Base-by-base conservation (phyloP, 371 early-diverging fungal species). In the Mucor racemosus region DNA sequence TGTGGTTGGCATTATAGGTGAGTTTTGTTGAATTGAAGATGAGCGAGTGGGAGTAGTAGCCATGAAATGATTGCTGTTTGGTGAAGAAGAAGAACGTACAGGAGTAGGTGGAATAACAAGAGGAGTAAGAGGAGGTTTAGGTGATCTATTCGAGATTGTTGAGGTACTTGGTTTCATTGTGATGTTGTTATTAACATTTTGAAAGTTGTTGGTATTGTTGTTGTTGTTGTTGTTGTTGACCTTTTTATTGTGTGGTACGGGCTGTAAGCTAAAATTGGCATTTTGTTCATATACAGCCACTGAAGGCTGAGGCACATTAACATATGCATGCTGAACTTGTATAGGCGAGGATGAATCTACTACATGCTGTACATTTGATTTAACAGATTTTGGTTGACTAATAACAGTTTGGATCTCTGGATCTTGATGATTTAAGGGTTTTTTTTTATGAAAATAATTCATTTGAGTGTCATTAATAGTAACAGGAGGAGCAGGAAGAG, bases 71-170 rank as follows among this genome's bases (percentile, higher is more conserved):
- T 55, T 36, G 8, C 44, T 61, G 41, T 57, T 64, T 15, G 73
- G 69, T 2, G 65, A 66, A 26, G 67, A 64, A 39, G 62, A 59
- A 4, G 66, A 64, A 8, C 65, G 67, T 11, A 63, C 31, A 26
- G 74, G 74, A 5, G 74, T 67, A 13, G 74, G 67, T 15, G 74
- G 74, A 34, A 74, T 74, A 7, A 74, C 74, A 15, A 74, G 65
- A 13, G 74, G 74, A n/a, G 74, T 64, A 21, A 69, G 54, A 19
- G 74, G 74, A 31, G 69, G 70, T 17, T 69, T 66, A 11, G 67
- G 67, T 11, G 60, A 33, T 50, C 60, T 39, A 33, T 26, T 54
- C 9, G 50, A 60, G 21, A 19, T 55, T 0, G 54, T 60, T 13
- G 59, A 66, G 44, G 36, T 21, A 31, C 57, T 64, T 40, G 57